Evolutionary conservation across 305 asterid genomes (phyloP).

Genomic region (Solanum hybrid): DNA sequence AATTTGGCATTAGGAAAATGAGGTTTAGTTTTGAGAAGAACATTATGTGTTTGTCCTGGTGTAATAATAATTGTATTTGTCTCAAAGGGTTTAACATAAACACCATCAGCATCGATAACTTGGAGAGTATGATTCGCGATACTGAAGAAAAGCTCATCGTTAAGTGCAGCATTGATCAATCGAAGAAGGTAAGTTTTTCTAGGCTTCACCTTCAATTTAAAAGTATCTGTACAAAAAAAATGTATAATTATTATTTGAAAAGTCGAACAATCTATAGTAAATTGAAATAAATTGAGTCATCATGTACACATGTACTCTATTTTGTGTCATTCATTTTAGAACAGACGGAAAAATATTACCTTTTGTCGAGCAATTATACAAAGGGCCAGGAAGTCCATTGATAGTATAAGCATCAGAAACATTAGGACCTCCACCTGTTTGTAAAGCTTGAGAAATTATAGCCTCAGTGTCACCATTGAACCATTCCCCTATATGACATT

Average conservation of each 20-base stretch:
- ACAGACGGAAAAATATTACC: neutral
- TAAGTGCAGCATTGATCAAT: constrained; percentile 36
- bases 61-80: constrained; percentile 9
- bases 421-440: constrained; percentile 29
- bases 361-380: constrained; percentile 26
- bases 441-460: constrained; percentile 21
- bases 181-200: constrained; percentile 34
- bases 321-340: neutral
- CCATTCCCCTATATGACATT: constrained; percentile 23
- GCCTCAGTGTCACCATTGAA: constrained; percentile 26
- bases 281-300: neutral
- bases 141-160: constrained; percentile 31
- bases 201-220: constrained; percentile 7
- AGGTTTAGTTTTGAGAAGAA: neutral
- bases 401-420: neutral
- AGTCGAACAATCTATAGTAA: neutral
- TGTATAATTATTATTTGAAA: neutral
- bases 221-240: constrained; percentile 12
- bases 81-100: constrained; percentile 29
- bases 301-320: neutral
- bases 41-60: neutral
- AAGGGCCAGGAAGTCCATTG: neutral
- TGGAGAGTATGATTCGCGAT: constrained; percentile 29
- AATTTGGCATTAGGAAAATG: constrained; percentile 8
- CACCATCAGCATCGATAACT: constrained; percentile 31